Percentiles rank a stretch among this genome's conserved stretches.
Conservation (phyloP, 345 rosid species). For the Tarenaya hassleriana region DNA sequence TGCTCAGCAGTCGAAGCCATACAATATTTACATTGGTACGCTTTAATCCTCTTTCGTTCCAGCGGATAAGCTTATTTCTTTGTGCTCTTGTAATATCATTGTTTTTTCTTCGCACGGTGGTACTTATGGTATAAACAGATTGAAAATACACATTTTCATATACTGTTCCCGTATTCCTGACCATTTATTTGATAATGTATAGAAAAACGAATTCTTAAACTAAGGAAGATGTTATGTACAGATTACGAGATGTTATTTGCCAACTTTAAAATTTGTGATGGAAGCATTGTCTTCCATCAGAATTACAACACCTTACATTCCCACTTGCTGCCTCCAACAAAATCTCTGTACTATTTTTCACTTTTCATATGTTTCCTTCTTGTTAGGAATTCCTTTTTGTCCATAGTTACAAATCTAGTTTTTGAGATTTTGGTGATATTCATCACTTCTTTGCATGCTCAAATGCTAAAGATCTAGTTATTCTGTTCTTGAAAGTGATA, state of each 20-base stretch:
- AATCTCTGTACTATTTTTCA: too few relatives aligned
- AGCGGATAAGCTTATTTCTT: conserved; percentile 14
- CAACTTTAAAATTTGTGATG: too few relatives aligned
- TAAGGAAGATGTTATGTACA: too few relatives aligned
- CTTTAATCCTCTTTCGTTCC: conserved; percentile 17
- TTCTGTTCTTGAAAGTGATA: conserved; percentile 20
- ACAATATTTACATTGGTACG: conserved; percentile 97
- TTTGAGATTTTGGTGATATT: conserved; percentile 9
- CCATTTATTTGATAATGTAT: background rate
- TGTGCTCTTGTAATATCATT: conserved; percentile 16
- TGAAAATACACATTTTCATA: conserved; percentile 8
- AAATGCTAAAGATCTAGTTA: conserved; percentile 3
- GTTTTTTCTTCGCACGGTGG: conserved; percentile 8
- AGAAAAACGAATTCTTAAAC: background rate
- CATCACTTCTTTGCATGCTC: conserved; percentile 10
- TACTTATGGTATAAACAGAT: conserved; percentile 3
- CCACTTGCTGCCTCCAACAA: too few relatives aligned
- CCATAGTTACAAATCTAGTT: conserved; percentile 3
- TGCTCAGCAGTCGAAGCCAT: conserved; percentile 99
- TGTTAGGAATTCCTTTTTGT: background rate
- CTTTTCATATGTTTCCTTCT: too few relatives aligned
- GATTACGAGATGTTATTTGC: too few relatives aligned
- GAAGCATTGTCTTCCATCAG: too few relatives aligned
- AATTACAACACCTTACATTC: too few relatives aligned
- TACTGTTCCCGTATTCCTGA: background rate